Evolutionary conservation across 2,329 filamentous ascomycete genomes (phyloP), one percentile per base, ranked within the genome.

Genomic region (Tolypocladium pustulatum): DNA sequence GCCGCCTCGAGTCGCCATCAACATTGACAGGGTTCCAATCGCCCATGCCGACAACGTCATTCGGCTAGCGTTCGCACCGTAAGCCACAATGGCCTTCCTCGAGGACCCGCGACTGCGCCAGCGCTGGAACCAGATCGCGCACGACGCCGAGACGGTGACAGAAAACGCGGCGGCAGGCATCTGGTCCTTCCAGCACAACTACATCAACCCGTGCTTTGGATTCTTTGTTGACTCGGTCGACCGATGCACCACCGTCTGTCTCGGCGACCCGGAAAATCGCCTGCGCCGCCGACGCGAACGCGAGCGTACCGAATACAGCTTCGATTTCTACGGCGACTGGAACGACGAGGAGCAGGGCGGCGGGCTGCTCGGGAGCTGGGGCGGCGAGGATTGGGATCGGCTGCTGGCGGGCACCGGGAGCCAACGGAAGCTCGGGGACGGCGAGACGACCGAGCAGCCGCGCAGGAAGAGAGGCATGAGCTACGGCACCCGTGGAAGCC

Each of bases 281-380:
- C 77, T 85, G 55, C 85, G 89, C 36, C 84, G 90, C 59, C 75
- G 78, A 53, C 79, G 87, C 61, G 85, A 91, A 66, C 82, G 88
- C 52, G 81, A 82, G 25, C 76, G 81, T 10, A 75, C 91, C 34
- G 92, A 97, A 73, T 84, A 89, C 66, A 92, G 84, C 67, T 97
- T 97, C 70, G 93, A 97, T 72, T 97, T 97, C 71, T 97, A 97
- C 76, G 93, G 97, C 73, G 93, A 97, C 73, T 97, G 93, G 93
- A 91, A 96, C 61, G 79, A 82, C 58, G 81, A 83, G 55, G 76
- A 80, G 57, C 73, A 75, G 56, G 57, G 65, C 38, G 81, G 85
- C 43, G 81, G 86, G 0, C 72, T 93, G 54, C 75, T 92, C 57
- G 87, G 81, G 52, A 74, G 84, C 53, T 96, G 91, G 89, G 86